Conservation (phyloP, 768 basidiomycete species). For the Crucibulum laeve region DNA sequence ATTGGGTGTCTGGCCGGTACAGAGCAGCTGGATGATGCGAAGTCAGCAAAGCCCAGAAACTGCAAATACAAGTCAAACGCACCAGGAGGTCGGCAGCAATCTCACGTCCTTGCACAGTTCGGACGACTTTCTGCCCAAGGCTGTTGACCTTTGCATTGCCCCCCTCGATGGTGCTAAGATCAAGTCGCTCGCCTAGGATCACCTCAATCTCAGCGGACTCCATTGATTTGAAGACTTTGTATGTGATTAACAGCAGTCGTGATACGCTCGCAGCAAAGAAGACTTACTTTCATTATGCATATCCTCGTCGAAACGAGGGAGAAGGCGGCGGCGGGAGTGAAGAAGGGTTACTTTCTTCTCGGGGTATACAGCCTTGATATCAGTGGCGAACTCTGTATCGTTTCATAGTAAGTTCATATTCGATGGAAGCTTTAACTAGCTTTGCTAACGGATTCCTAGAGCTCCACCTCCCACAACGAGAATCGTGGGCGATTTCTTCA, state of each 20-base stretch:
- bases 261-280: not conserved
- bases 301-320: constrained; percentile 46
- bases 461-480: constrained; percentile 73
- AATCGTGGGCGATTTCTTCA: constrained; percentile 44
- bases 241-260: not conserved
- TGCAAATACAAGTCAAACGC: constrained; percentile 11
- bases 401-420: not conserved
- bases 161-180: constrained; percentile 31
- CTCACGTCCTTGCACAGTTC: constrained; percentile 44
- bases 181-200: constrained; percentile 52
- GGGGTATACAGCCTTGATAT: constrained; percentile 53
- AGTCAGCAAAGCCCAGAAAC: not conserved
- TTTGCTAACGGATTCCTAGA: constrained; percentile 60
- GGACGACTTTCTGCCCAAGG: constrained; percentile 28
- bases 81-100: constrained; percentile 53
- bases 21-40: constrained; percentile 37
- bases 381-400: constrained; percentile 56
- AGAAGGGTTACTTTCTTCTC: constrained; percentile 51
- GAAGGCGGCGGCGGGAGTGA: constrained; percentile 51
- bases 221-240: constrained; percentile 30
- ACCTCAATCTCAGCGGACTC: constrained; percentile 40
- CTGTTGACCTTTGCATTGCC: constrained; percentile 19
- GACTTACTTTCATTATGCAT: constrained; percentile 50
- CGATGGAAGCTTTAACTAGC: not conserved
- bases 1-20: constrained; percentile 60